Conservation (phyloP, 2,329 filamentous ascomycete species). For the Cladosporium sp. region DNA sequence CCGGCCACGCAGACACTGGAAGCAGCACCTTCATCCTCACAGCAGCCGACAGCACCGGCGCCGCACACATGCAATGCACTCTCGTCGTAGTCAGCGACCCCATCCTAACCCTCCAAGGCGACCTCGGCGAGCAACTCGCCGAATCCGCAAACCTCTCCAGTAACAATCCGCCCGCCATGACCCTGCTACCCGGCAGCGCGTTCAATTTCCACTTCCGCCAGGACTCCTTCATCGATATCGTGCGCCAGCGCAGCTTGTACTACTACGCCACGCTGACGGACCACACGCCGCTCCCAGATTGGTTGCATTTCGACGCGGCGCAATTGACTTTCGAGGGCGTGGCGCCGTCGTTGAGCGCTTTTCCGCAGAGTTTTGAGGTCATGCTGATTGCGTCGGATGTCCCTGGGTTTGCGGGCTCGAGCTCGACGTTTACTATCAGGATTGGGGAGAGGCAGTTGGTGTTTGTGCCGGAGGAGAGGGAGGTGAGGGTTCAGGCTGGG, state of each 20-base stretch:
- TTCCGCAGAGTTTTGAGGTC: conserved; percentile 71
- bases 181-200: conserved; percentile 36
- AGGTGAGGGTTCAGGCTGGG: conserved; percentile 37
- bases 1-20: conserved; percentile 58
- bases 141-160: conserved; percentile 53
- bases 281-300: conserved; percentile 81
- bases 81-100: conserved; percentile 66
- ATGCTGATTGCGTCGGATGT: conserved; percentile 77
- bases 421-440: conserved; percentile 67
- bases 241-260: conserved; percentile 49
- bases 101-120: conserved; percentile 56
- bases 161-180: conserved; percentile 61
- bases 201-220: conserved; percentile 46
- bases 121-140: conserved; percentile 60
- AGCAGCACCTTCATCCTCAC: conserved; percentile 64
- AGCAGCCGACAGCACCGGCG: conserved; percentile 67
- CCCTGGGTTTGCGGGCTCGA: conserved; percentile 70
- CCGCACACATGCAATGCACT: conserved; percentile 64
- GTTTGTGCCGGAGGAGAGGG: conserved; percentile 51
- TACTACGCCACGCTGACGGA: conserved; percentile 78
- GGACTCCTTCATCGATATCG: conserved; percentile 61
- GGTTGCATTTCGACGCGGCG: conserved; percentile 71
- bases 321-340: conserved; percentile 69
- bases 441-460: conserved; percentile 70
- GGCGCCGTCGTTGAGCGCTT: conserved; percentile 65